Percentiles rank a stretch among this genome's conserved stretches.
Conservation (phyloP, 2,329 filamentous ascomycete genomes). For the Epichloe bromicola region DNA sequence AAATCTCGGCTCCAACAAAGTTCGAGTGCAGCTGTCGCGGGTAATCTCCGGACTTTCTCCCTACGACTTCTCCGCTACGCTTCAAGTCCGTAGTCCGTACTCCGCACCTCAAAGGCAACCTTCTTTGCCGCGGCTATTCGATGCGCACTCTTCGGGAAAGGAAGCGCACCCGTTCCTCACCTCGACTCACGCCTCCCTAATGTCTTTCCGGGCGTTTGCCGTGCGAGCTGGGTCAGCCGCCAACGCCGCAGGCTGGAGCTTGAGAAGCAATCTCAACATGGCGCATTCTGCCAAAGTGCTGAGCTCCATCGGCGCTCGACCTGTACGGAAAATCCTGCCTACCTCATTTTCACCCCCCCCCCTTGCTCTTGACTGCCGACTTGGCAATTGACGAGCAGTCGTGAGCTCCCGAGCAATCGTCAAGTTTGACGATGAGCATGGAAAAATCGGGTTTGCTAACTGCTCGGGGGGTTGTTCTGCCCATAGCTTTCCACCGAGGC, state of each 20-base stretch:
- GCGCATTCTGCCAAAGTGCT: constrained; percentile 67
- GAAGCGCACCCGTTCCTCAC: constrained; percentile 20
- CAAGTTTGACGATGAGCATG: too few species aligned
- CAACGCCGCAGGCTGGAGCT: constrained; percentile 29
- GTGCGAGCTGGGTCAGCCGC: constrained; percentile 40
- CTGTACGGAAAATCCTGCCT: constrained; percentile 10
- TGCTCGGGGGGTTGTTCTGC: background rate
- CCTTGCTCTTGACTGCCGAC: too few species aligned
- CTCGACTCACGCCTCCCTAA: constrained; percentile 18
- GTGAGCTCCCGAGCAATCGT: too few species aligned
- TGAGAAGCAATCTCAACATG: constrained; percentile 44
- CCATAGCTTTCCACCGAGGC: constrained; percentile 23
- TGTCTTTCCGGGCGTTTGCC: constrained; percentile 44
- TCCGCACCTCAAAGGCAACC: constrained; percentile 1
- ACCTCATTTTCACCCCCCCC: too few species aligned
- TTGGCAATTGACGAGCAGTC: too few species aligned
- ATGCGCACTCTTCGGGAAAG: constrained; percentile 20
- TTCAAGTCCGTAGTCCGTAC: too few species aligned
- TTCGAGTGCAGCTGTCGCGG: too few species aligned
- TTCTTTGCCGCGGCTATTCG: constrained; percentile 12
- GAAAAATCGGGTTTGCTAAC: background rate
- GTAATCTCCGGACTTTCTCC: too few species aligned
- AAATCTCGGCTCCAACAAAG: too few species aligned
- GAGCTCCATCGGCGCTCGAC: constrained; percentile 34
- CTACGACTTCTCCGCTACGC: too few species aligned